Conservation (phyloP, 2,329 filamentous ascomycete genomes). For the Sporothrix pseudoabietina region DNA sequence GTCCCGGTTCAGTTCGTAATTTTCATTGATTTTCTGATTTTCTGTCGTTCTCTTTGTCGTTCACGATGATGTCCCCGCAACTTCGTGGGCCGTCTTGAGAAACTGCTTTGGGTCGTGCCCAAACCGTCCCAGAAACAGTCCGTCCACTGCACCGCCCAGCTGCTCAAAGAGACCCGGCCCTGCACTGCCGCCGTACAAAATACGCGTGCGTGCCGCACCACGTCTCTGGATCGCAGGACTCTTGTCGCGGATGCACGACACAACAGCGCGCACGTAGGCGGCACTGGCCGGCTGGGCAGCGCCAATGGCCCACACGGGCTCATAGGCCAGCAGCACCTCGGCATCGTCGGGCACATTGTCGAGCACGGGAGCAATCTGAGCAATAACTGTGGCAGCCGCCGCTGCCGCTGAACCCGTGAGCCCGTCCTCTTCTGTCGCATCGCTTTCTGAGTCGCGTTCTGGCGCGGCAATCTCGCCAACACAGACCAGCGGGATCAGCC, state of each 20-base stretch:
- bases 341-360: conserved; percentile 60
- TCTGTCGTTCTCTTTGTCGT: not conserved
- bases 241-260: conserved; percentile 61
- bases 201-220: conserved; percentile 58
- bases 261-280: conserved; percentile 72
- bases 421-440: conserved; percentile 52
- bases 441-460: conserved; percentile 41
- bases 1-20: not conserved
- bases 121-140: conserved; percentile 79
- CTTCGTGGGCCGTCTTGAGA: conserved; percentile 70
- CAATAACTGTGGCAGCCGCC: conserved; percentile 66
- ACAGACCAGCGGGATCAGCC: conserved; percentile 76
- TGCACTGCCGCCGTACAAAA: conserved; percentile 82
- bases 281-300: conserved; percentile 69
- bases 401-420: conserved; percentile 60
- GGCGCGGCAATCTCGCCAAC: conserved; percentile 67
- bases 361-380: conserved; percentile 67
- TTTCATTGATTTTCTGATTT: not conserved
- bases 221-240: conserved; percentile 54
- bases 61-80: conserved; percentile 47
- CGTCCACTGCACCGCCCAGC: conserved; percentile 71
- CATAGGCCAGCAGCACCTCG: conserved; percentile 78
- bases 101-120: conserved; percentile 75
- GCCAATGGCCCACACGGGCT: conserved; percentile 88
- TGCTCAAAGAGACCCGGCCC: conserved; percentile 73